Evolutionary conservation across 1,139 yeast species (phyloP), one percentile per base, ranked within the genome.

Genomic region (Pichiaceae sp.): DNA sequence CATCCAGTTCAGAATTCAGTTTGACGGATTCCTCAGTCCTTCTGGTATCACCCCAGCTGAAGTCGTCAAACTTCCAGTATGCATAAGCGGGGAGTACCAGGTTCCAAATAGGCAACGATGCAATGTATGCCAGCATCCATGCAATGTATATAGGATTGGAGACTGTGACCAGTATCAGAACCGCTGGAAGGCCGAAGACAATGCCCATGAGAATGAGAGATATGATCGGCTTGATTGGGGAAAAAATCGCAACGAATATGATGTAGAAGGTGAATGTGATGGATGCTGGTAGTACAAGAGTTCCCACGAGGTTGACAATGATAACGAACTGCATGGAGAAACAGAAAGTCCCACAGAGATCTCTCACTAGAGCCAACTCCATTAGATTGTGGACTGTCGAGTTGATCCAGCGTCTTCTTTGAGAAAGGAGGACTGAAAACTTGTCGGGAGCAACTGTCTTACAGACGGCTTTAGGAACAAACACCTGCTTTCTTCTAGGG

Each of bases 11-110:
- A 56, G 85, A 95, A 4, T 62, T 70, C 26, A 77, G 83, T 46
- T 70, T 70, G 43, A 68, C 75, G 9, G 76, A 93, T 32, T 91
- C 94, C 16, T 75, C 76, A 41, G 91, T 77, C 17, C 83, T 72
- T 67, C 98, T 75, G 4, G 98, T 91, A 47, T 89, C 97, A 59
- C 98, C 98, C 98, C 98, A 91, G 52, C 91, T 78, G 64, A 91
- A 91, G 60, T 91, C 98, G 60, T 91, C 98, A 61, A 91, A 91
- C 60, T 89, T 89, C 98, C 98, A 91, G 52, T 60, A 91, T 0
- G 97, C 86, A 60, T 91, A 85, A 36, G 76, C 58, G 3, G 98
- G 98, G 39, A 91, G 68, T 4, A 89, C 80, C 56, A 91, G 84
- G 59, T 91, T 91, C 98, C 98, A 91, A 43, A 91, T 70, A 25